These are phyloP conservation scores for Lotmaria passim DNA, from an alignment of 208 protist genomes.

Conservation along the genomic window DNA sequence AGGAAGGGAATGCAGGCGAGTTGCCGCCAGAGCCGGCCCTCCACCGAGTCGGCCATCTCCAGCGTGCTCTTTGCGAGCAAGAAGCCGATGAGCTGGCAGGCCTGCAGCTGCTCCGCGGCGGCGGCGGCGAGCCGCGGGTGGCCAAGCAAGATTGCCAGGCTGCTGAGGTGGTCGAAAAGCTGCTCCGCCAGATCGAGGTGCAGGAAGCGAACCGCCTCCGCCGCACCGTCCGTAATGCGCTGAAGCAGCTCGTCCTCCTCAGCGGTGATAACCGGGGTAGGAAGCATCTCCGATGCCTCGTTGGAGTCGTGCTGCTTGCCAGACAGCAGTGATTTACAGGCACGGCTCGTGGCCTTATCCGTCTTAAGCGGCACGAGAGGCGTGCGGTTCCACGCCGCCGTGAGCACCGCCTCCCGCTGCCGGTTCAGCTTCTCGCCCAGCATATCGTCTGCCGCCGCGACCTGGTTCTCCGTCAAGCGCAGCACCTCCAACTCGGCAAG, in stretches of 20 bases:
- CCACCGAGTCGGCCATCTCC: conserved; percentile 28
- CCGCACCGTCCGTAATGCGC: conserved; percentile 18
- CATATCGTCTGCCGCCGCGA: conserved; percentile 22
- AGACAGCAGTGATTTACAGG: background rate
- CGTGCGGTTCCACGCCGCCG: conserved; percentile 23
- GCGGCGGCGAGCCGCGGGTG: conserved; percentile 32
- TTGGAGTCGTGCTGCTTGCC: conserved; percentile 11
- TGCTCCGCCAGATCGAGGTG: conserved; percentile 28
- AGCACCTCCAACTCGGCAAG: conserved; percentile 22
- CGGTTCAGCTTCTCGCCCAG: conserved; percentile 22
- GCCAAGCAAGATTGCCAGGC: conserved; percentile 41
- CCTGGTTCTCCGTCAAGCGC: conserved; percentile 23
- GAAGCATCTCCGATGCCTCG: background rate
- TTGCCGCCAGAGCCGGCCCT: conserved; percentile 33
- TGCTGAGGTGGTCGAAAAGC: conserved; percentile 30
- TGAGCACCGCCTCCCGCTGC: conserved; percentile 21
- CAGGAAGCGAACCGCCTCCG: conserved; percentile 21
- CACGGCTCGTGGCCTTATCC: conserved; percentile 20
- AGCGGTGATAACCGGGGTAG: background rate
- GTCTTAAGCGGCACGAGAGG: conserved; percentile 15
- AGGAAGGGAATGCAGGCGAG: conserved; percentile 6
- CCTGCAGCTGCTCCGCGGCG: conserved; percentile 33
- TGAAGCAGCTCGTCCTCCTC: conserved; percentile 27
- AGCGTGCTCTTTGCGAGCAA: conserved; percentile 7
- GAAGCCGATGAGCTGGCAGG: conserved; percentile 25